Evolutionary conservation across 306 rosid species (phyloP), one percentile per base, ranked within the genome.

Genomic region (Prunus armeniaca): DNA sequence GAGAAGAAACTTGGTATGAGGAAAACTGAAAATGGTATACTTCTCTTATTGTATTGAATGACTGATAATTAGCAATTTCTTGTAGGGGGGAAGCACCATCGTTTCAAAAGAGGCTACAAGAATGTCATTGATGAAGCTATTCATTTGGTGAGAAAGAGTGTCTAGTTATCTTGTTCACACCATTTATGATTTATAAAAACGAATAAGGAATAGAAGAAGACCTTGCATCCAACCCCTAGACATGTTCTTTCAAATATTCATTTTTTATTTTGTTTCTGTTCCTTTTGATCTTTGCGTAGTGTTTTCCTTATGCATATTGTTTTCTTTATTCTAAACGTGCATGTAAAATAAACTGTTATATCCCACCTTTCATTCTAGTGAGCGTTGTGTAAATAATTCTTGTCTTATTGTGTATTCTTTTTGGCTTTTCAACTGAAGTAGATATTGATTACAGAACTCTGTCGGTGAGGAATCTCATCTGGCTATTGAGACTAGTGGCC

Each of bases 401-500:
- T 5, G 11, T 62, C 20, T 14, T 3, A 0, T 15, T 15, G 19
- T 12, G 65, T 7, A 62, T 28, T 43, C 30, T 62, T 15, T 14
- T 62, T 28, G 28, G 20, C 69, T 58, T 85, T 75, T 81, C 12
- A 75, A 85, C 80, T 78, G 19, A 60, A 75, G 41, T 60, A 38
- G 24, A 51, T 67, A 34, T 54, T 84, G 76, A 73, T 86, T 72
- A 73, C 94, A 94, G 98, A 94, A 94, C 72, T 87, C 92, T 41
- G 14, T 86, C 14, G 92, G 97, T 1, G 95, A 92, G 89, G 98
- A 92, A 72, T 94, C 97, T 27, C 96, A 94, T 89, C 79, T 94
- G 82, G 97, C 98, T 72, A 92, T 94, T 83, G 98, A 94, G 85
- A 94, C 98, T 65, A 94, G 98, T 84, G 98, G 98, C 38, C 98